Conservation (phyloP, 768 basidiomycete species). For the Erythrobasidium yunnanense region DNA sequence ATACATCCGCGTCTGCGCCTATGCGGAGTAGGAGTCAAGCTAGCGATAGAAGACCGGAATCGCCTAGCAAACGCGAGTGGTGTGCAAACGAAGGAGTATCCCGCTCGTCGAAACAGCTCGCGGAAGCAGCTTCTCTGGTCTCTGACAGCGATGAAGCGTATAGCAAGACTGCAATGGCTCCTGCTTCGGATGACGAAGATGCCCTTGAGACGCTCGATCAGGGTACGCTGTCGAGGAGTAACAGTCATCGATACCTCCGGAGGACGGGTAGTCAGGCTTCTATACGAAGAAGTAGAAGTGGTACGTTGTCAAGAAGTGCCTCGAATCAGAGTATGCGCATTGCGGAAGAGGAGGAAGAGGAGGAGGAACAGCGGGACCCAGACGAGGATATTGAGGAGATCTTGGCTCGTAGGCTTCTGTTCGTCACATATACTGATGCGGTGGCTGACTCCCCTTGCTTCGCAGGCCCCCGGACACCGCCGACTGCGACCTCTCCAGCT, state of each 20-base stretch:
- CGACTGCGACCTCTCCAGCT: background rate
- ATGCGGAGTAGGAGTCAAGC: too few relatives aligned
- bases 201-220: background rate
- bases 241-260: background rate
- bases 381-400: background rate
- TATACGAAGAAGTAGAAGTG: background rate
- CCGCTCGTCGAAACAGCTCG: background rate
- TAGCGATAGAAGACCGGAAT: too few relatives aligned
- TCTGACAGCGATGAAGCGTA: background rate
- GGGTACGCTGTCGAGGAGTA: background rate
- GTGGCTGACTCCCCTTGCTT: background rate
- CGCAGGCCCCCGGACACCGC: background rate
- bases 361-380: background rate
- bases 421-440: background rate
- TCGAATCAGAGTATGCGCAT: conserved; percentile 24
- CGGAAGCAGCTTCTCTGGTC: background rate
- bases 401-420: background rate
- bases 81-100: background rate
- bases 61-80: too few relatives aligned
- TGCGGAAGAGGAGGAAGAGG: conserved; percentile 20
- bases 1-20: too few relatives aligned
- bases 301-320: background rate
- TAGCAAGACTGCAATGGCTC: conserved; percentile 11
- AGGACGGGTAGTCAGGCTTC: conserved; percentile 1
- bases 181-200: background rate